Percentiles rank a stretch among this genome's conserved stretches.
These are phyloP conservation scores for Neurospora sp. DNA, from an alignment of 495 filamentous ascomycete species.

Conservation along the genomic window DNA sequence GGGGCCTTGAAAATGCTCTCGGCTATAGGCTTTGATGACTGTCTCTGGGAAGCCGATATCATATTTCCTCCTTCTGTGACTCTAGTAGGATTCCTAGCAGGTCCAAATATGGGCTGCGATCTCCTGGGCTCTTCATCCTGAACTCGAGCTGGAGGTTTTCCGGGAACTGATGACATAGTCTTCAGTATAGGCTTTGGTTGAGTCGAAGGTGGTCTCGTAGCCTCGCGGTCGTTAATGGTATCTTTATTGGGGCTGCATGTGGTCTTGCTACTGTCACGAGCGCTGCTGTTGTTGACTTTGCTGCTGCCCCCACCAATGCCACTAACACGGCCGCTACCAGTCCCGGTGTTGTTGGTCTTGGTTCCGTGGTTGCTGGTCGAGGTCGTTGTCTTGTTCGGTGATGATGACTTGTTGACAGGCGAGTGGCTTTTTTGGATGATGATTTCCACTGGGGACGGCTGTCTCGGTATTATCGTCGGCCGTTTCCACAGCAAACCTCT, in stretches of 20 bases:
- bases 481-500: neutral
- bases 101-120: neutral
- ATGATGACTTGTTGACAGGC: neutral
- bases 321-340: neutral
- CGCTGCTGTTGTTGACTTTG: neutral
- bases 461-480: neutral
- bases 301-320: neutral
- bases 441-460: neutral
- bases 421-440: neutral
- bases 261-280: neutral
- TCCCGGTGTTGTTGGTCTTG: neutral
- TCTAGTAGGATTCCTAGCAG: neutral
- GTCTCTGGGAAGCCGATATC: neutral
- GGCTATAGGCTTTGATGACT: neutral
- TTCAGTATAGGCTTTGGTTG: neutral
- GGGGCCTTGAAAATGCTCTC: neutral
- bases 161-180: neutral
- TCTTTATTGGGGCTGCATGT: neutral
- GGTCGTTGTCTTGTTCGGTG: neutral
- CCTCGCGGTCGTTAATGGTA: neutral
- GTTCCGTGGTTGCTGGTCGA: neutral
- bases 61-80: neutral
- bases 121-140: neutral
- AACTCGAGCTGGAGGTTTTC: neutral
- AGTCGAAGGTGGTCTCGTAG: neutral